phyloP scores from a whole-genome alignment of 768 basidiomycete genomes.

The Pleurotus citrinopileatus region DNA sequence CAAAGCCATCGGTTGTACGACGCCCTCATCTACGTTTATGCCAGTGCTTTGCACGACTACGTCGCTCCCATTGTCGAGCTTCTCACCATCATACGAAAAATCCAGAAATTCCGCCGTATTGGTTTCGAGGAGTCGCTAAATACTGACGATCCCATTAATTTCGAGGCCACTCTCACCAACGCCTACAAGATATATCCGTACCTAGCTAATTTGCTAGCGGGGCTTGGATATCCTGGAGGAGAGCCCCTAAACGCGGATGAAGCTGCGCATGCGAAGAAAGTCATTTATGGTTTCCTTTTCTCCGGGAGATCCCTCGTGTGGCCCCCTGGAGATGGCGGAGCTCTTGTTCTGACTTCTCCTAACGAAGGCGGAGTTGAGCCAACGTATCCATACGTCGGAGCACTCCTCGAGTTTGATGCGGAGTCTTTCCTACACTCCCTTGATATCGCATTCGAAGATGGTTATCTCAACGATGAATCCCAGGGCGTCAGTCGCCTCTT shows the following conservation, averaged over 20 bases:
- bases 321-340: conserved; percentile 71
- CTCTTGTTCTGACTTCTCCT: conserved; percentile 71
- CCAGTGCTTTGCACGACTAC: conserved; percentile 82
- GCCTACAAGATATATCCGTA: conserved; percentile 94
- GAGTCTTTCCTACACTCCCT: conserved; percentile 93
- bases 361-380: conserved; percentile 76
- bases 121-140: conserved; percentile 30
- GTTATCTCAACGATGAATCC: conserved; percentile 80
- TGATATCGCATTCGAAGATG: conserved; percentile 93
- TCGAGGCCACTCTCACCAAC: conserved; percentile 62
- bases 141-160: conserved; percentile 26
- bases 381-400: conserved; percentile 85
- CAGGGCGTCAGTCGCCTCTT: conserved; percentile 69
- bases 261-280: conserved; percentile 64
- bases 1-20: conserved; percentile 84
- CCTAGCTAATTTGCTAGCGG: conserved; percentile 75
- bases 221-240: conserved; percentile 84
- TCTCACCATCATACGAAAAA: conserved; percentile 68
- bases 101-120: conserved; percentile 52
- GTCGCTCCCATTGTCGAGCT: conserved; percentile 87
- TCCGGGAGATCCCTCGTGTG: conserved; percentile 75
- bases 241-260: conserved; percentile 65
- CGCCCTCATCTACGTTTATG: conserved; percentile 93
- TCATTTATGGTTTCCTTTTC: conserved; percentile 83
- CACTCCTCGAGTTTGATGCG: conserved; percentile 84